Evolutionary conservation across 371 early-diverging fungal genomes (phyloP).

Genomic region (Paraphysoderma sedebokerense): DNA sequence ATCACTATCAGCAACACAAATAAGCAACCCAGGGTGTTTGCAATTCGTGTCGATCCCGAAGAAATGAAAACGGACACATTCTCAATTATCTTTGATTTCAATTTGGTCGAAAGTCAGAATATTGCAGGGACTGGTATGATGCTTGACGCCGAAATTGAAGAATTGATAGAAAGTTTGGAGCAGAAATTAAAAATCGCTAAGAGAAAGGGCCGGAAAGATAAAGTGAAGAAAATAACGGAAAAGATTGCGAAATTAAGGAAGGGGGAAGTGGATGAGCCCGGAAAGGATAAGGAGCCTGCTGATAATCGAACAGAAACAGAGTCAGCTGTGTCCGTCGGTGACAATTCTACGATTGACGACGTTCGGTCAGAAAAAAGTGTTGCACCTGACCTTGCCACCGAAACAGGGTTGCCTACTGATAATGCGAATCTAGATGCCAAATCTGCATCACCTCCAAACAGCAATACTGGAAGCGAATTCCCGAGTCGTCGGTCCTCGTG

Average conservation of each 20-base stretch:
- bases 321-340: no score
- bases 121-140: conserved; percentile 23
- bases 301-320: conserved; percentile 4
- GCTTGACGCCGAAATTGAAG: conserved; percentile 57
- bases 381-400: no score
- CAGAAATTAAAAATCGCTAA: conserved; percentile 93
- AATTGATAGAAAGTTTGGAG: conserved; percentile 84
- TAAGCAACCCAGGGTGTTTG: conserved; percentile 62
- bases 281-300: no score
- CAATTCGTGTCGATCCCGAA: conserved; percentile 53
- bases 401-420: no score
- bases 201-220: conserved; percentile 77
- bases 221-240: conserved; percentile 65
- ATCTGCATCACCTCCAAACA: no score
- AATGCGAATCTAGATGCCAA: no score
- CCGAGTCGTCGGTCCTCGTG: no score
- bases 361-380: no score
- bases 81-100: conserved; percentile 45
- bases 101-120: conserved; percentile 39
- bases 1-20: conserved; percentile 64
- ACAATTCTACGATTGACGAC: no score
- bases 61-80: conserved; percentile 43
- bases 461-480: no score
- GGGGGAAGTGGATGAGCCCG: no score
- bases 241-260: conserved; percentile 36